Base-by-base conservation (phyloP, 1,284 basidiomycete species). In the Meripilus lineatus region DNA sequence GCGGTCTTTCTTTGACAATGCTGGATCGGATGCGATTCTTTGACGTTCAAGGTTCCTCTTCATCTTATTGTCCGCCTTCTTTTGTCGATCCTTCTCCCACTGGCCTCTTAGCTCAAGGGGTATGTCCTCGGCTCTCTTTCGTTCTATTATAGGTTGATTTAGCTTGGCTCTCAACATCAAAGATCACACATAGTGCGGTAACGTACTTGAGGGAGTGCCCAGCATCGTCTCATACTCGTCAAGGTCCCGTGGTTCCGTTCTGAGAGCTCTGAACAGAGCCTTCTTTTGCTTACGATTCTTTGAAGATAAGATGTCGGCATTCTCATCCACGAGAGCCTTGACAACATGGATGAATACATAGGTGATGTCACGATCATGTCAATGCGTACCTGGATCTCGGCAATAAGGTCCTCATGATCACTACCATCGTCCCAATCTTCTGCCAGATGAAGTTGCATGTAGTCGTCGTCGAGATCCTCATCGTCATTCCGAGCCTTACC, bases 61-160 rank as follows among this genome's bases (percentile, higher is more conserved):
- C 3, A 69, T 73, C 61, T 91, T 94, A 59, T 72, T 67, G 47
- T 81, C 81, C 0, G 89, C 89, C 63, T 95, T 96, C 66, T 82
- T 86, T 42, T 71, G 66, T 1, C 90, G 84, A 58, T 95, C 93
- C 41, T 75, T 75, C 47, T 81, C 76, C 91, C 91, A 95, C 51
- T 84, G 85, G 0, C 66, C 75, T 48, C 74, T 74, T 1, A 96
- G 71, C 7, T 84, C 75, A 2, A 69, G 60, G 0, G 87, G 79
- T 39, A 92, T 64, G 42, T 64, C 53, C 48, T 79, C 81, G 44
- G 79, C 72, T 57, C 84, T 84, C 48, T 71, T 74, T 37, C 69
- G 68, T 47, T 70, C 77, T 82, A 50, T 21, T 36, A 30, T n/a
- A 33, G 8, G n/a, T n/a, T n/a, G n/a, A n/a, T n/a, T n/a, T n/a